These are phyloP conservation scores for Xylaria sp. DNA, from an alignment of 2,329 filamentous ascomycete genomes.

Conservation along the genomic window DNA sequence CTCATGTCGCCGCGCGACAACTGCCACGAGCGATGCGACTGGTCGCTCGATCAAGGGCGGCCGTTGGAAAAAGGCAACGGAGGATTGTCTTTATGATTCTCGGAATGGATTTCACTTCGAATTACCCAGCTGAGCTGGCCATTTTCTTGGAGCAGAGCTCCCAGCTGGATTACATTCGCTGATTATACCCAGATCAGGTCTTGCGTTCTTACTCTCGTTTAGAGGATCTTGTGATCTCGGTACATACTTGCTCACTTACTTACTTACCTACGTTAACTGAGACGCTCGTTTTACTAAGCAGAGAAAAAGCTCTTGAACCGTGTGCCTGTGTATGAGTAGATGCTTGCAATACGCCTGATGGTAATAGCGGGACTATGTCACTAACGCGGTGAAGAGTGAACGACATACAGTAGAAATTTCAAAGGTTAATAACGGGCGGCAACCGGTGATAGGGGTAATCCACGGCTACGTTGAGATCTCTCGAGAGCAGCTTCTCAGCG, in stretches of 20 bases:
- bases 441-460: background rate
- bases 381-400: background rate
- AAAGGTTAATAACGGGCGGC: no score
- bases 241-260: background rate
- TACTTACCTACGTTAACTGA: background rate
- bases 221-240: background rate
- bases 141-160: constrained; percentile 26
- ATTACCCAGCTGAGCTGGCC: constrained; percentile 9
- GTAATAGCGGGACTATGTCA: background rate
- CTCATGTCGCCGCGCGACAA: constrained; percentile 13
- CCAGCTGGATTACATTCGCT: background rate
- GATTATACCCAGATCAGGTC: background rate
- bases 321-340: background rate
- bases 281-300: background rate
- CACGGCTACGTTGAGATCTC: background rate
- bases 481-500: background rate
- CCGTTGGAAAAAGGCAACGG: background rate
- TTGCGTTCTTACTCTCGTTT: constrained; percentile 22
- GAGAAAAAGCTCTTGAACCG: no score
- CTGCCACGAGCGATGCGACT: background rate
- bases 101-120: background rate
- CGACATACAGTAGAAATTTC: no score
- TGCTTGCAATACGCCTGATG: background rate
- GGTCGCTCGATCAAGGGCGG: background rate
- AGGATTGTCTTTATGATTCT: background rate